These are phyloP conservation scores for Scheffersomyces parashehatae DNA, from an alignment of 1,139 yeast species.

Conservation along the genomic window DNA sequence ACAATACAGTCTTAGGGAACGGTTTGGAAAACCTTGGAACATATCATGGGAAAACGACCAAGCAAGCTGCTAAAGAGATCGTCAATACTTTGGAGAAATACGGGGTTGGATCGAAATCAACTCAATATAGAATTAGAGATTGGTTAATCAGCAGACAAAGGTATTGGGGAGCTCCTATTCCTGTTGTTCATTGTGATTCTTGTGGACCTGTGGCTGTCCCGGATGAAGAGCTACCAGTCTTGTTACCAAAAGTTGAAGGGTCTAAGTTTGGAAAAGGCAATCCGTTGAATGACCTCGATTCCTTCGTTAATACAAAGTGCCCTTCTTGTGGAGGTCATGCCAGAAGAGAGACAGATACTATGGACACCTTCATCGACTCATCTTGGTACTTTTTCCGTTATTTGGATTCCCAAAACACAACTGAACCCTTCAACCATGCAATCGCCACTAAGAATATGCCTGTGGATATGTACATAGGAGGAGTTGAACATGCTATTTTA, in stretches of 20 bases:
- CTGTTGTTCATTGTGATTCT: slow-evolving; percentile 77
- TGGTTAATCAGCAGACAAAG: slow-evolving; percentile 95
- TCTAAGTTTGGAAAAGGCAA: slow-evolving; percentile 57
- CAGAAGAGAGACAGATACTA: slow-evolving; percentile 90
- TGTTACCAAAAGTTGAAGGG: slow-evolving; percentile 58
- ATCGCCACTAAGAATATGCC: slow-evolving; percentile 67
- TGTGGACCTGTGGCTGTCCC: slow-evolving; percentile 95
- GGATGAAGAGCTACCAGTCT: slow-evolving; percentile 78
- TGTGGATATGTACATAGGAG: slow-evolving; percentile 89
- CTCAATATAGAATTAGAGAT: slow-evolving; percentile 73
- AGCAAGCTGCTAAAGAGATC: slow-evolving; percentile 55
- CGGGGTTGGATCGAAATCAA: slow-evolving; percentile 47
- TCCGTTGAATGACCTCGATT: slow-evolving; percentile 66
- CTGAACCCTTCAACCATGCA: slow-evolving; percentile 51
- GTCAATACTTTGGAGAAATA: slow-evolving; percentile 37
- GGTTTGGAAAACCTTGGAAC: slow-evolving; percentile 43
- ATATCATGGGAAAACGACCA: slow-evolving; percentile 49
- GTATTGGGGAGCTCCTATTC: slow-evolving; percentile 99
- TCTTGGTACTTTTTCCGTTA: slow-evolving; percentile 95
- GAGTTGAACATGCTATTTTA: slow-evolving; percentile 93
- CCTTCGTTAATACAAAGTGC: slow-evolving; percentile 74
- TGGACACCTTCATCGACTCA: slow-evolving; percentile 98
- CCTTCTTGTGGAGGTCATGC: slow-evolving; percentile 81
- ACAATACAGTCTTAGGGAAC: slow-evolving; percentile 20
- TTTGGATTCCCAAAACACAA: slow-evolving; percentile 66